Evolutionary conservation across 164 flowering plant genomes (phyloP), one percentile per base, ranked within the genome.

Genomic region (Nelumbo lutea): DNA sequence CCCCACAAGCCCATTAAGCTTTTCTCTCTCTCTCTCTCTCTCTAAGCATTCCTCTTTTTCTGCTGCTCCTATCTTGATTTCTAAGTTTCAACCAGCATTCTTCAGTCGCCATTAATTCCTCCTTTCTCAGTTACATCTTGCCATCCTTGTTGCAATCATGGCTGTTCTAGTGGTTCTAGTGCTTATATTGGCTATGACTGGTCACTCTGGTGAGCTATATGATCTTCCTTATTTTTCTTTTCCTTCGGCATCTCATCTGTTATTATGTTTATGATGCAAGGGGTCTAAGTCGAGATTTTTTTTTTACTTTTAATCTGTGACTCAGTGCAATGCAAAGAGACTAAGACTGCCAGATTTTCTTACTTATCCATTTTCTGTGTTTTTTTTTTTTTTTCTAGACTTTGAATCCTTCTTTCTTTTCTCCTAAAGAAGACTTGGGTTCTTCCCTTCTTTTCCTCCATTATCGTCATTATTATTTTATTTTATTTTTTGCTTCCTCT

Each of bases 141-240:
- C 9, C 40, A n/a, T 14, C 4, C 52, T 65, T 61, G 50, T 59
- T 41, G 6, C 15, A 66, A 67, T 63, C 68, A 79, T 79, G 80
- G 74, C 57, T 73, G 59, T 74, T 73, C 15, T 73, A 13, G 64
- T 71, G 14, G 63, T 67, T 61, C 62, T 71, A 41, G 46, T 75
- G 50, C 59, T 77, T 46, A 48, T 82, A 62, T 64, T 79, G 59
- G 77, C 77, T 76, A 68, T 73, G 76, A 50, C 77, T 75, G 72
- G 65, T 59, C 41, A 66, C 53, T 77, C 84, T 73, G 74, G 84
- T 82, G 66, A 45, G 66, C 39, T 61, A 8, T 52, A 41, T 42
- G 42, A 59, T 53, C n/a, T 53, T 58, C 58, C 64, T 47, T 67
- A 51, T 43, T 64, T 2, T 14, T 48, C 9, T 39, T 39, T 38